A percentile compares a stretch with the other conserved stretches of the same genome.
phyloP scores from a whole-genome alignment of 176 grass and related monocot species.

The Melocanna baccifera region DNA sequence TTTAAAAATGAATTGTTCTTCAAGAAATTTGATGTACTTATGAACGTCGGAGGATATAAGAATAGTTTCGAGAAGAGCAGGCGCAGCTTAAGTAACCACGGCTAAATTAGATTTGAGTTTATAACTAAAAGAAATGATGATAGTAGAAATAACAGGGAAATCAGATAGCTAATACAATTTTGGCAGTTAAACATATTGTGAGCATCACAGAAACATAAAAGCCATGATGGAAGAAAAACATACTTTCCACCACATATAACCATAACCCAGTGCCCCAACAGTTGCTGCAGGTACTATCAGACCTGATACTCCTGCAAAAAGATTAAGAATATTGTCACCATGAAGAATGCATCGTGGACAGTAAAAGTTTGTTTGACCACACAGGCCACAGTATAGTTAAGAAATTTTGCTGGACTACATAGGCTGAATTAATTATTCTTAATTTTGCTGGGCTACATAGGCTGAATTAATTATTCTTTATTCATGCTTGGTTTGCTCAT shows the following conservation, averaged over 20 bases:
- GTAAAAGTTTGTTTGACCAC: neutral
- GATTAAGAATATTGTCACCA: constrained; percentile 26
- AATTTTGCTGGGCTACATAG: constrained; percentile 3
- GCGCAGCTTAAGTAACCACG: neutral
- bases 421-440: neutral
- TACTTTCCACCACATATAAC: constrained; percentile 99
- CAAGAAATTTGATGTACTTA: neutral
- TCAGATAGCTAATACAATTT: neutral
- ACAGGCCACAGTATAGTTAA: neutral
- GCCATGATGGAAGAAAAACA: constrained; percentile 15
- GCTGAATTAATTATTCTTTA: neutral
- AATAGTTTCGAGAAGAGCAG: neutral
- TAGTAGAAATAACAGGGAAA: neutral
- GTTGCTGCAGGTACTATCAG: constrained; percentile 88
- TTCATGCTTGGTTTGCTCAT: neutral
- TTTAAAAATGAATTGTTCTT: constrained; percentile 7
- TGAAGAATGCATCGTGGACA: neutral
- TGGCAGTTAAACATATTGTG: neutral
- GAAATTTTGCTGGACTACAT: constrained; percentile 6
- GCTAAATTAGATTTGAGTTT: neutral
- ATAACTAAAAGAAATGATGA: neutral
- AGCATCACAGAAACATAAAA: constrained; percentile 29
- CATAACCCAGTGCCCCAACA: constrained; percentile 83
- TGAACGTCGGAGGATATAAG: neutral
- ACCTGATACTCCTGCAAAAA: constrained; percentile 57